Evolutionary conservation across 2,329 filamentous ascomycete species (phyloP).

Genomic region (Colletotrichum magnum): DNA sequence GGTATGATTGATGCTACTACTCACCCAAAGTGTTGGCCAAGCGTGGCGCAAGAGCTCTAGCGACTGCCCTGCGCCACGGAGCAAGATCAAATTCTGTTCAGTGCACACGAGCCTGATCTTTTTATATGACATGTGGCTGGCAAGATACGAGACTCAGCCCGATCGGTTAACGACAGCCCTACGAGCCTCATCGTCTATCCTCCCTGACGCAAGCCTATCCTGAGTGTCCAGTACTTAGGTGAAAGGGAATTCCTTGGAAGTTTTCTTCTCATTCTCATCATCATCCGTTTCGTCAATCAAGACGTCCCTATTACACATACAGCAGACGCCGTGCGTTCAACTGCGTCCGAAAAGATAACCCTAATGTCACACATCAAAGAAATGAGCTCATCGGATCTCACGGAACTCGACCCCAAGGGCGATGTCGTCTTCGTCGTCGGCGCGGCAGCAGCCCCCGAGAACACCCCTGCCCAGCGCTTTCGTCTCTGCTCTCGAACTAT

Average conservation of each 20-base stretch:
- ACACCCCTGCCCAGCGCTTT: conserved; percentile 39
- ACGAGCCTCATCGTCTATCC: conserved; percentile 7
- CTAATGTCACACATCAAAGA: conserved; percentile 24
- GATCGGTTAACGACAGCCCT: conserved; percentile 3
- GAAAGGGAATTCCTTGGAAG: conserved; percentile 2
- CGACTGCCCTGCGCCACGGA: conserved; percentile 26
- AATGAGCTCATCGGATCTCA: conserved; percentile 8
- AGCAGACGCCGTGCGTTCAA: too few species aligned
- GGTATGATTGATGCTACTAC: too few species aligned
- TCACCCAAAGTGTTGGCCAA: conserved; percentile 16
- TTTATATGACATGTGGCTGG: conserved; percentile 23
- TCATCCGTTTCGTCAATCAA: neutral
- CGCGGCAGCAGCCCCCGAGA: neutral
- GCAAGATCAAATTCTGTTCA: conserved; percentile 17
- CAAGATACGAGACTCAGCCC: conserved; percentile 26
- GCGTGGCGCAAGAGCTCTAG: conserved; percentile 31
- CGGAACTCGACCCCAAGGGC: conserved; percentile 20
- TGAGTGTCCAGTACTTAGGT: neutral
- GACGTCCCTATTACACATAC: neutral
- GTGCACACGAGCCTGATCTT: conserved; percentile 10
- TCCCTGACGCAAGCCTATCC: neutral
- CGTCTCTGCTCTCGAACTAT: conserved; percentile 47
- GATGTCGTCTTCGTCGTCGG: conserved; percentile 34
- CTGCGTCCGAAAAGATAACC: neutral
- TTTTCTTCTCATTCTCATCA: neutral